Percentiles rank a stretch among this genome's conserved stretches.
phyloP scores from a whole-genome alignment of 192 early-diverging fungal species.

The Coemansia sp. region DNA sequence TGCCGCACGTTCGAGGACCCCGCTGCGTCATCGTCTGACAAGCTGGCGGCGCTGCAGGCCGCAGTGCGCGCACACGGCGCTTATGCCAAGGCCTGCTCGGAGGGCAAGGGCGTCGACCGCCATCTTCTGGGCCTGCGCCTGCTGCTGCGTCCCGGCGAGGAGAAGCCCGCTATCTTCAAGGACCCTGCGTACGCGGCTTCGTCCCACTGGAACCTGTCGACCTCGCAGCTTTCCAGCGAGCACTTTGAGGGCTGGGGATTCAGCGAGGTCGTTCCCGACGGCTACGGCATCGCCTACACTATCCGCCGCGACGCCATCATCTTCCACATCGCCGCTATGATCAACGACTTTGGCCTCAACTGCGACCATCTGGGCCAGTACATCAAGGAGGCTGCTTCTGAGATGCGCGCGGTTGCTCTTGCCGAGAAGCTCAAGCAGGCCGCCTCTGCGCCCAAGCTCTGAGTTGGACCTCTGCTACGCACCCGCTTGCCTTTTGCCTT shows the following conservation, averaged over 20 bases:
- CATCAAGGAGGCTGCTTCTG: constrained; percentile 82
- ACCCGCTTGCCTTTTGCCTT: too few relatives aligned
- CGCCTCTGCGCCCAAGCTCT: constrained; percentile 42
- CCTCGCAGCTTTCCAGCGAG: constrained; percentile 87
- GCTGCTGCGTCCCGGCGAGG: constrained; percentile 68
- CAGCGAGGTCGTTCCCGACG: constrained; percentile 83
- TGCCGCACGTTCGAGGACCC: constrained; percentile 83
- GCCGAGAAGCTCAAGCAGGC: constrained; percentile 31
- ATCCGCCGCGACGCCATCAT: constrained; percentile 81
- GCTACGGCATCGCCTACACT: constrained; percentile 93
- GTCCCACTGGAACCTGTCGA: constrained; percentile 87
- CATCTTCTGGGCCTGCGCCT: constrained; percentile 83
- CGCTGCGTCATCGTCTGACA: constrained; percentile 49
- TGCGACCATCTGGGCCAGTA: constrained; percentile 70
- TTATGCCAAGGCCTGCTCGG: constrained; percentile 80
- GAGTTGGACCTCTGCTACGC: not conserved
- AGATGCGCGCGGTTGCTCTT: constrained; percentile 73
- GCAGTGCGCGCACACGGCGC: constrained; percentile 74
- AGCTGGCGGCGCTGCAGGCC: constrained; percentile 67
- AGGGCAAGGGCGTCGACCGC: constrained; percentile 86
- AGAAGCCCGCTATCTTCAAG: constrained; percentile 77
- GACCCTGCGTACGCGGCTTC: constrained; percentile 78
- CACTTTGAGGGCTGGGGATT: constrained; percentile 93
- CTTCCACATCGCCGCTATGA: constrained; percentile 80
- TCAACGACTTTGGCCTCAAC: constrained; percentile 56